Evolutionary conservation across 208 protist genomes (phyloP), one percentile per base, ranked within the genome.

Genomic region (Trypanosoma scelopori): DNA sequence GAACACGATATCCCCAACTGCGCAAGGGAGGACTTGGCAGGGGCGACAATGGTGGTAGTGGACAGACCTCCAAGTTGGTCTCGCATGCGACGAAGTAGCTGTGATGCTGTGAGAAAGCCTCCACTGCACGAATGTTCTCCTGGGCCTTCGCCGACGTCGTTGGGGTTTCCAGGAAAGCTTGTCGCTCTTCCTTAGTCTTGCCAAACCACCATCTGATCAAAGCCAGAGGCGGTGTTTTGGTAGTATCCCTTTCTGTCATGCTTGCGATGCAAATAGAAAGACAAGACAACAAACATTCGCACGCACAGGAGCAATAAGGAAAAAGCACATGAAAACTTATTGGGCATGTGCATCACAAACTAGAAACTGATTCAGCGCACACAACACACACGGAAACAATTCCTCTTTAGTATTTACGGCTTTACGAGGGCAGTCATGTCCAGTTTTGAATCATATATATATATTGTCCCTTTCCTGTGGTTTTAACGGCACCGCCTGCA

Each of bases 151-250:
- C 58, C 1, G 84, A 81, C 7, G 74, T 82, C 32, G 73, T 75
- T 9, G 71, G 70, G 64, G 71, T 73, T 16, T 71, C 50, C n/a
- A 87, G 46, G 66, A 92, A 86, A 18, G 58, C 76, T 43, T 70
- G 60, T 9, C 88, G 78, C 22, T 88, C 76, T 49, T 85, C 81
- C 15, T 75, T 52, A 11, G 73, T 71, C 58, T 90, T 91, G 60
- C 59, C 59, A 56, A 91, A 76, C 85, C 88, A 94, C 78, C 82
- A 87, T 47, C 81, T 62, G 30, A 92, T 66, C 12, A 84, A 41
- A 22, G 15, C 15, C 18, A 63, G 30, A 16, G 65, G 67, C 20
- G 72, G 58, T 28, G 45, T 41, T 39, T 48, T 39, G 30, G 42
- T 22, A 5, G 32, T 25, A 37, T 47, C 49, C 12, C 45, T 35